A percentile compares a stretch with the other conserved stretches of the same genome.
Conservation (phyloP, 805 yeast species). For the Lipomyces anomalus region DNA sequence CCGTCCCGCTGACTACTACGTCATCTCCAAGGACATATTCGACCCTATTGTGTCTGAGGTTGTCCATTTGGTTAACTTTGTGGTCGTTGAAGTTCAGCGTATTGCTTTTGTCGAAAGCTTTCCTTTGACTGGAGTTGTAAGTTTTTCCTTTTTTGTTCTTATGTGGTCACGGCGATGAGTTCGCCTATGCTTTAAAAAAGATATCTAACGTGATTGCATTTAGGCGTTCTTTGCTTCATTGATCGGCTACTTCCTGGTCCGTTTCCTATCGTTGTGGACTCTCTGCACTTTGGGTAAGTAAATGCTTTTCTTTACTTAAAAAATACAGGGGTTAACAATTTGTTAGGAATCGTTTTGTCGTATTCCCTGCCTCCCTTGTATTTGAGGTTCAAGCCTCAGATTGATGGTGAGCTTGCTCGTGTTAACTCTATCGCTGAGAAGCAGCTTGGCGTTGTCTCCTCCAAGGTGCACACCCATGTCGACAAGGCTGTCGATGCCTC, state of each 20-base stretch:
- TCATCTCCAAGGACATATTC: conserved; percentile 11
- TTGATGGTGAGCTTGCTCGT: conserved; percentile 45
- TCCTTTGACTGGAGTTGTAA: conserved; percentile 5
- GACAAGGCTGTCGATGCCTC: conserved; percentile 7
- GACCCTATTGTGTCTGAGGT: conserved; percentile 15
- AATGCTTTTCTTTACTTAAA: background rate
- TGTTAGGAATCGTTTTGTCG: conserved; percentile 50
- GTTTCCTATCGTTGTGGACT: conserved; percentile 15
- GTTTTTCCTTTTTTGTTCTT: background rate
- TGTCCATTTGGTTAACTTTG: conserved; percentile 11
- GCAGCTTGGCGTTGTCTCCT: conserved; percentile 21
- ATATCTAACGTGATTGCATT: too few relatives aligned
- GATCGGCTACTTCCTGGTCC: conserved; percentile 11
- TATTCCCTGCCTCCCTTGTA: conserved; percentile 76
- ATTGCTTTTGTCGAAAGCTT: conserved; percentile 19
- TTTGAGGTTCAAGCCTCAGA: conserved; percentile 66
- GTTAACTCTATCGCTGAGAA: conserved; percentile 27
- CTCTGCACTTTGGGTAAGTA: conserved; percentile 11
- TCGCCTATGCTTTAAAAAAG: too few relatives aligned
- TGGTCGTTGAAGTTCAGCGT: conserved; percentile 17
- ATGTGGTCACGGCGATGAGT: background rate
- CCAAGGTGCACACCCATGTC: conserved; percentile 8
- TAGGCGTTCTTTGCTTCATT: conserved; percentile 16
- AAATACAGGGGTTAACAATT: background rate
- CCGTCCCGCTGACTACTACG: conserved; percentile 9